Percentiles rank a stretch among this genome's conserved stretches.
phyloP scores from a whole-genome alignment of 2,329 filamentous ascomycete species.

The Ophiostoma novo-ulmi region DNA sequence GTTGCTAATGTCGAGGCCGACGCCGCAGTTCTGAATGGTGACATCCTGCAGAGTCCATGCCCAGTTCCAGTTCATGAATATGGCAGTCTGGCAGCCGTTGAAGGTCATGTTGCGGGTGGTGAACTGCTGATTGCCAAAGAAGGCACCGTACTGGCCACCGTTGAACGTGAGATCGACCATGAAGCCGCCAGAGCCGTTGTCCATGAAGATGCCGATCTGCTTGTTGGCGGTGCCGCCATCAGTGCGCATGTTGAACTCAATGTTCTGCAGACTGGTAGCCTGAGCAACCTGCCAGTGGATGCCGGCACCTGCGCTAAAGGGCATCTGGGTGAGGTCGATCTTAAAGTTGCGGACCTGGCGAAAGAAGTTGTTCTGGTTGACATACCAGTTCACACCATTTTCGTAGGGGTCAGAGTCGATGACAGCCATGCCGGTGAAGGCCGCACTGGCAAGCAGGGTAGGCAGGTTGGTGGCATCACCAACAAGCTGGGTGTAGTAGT shows the following conservation, averaged over 20 bases:
- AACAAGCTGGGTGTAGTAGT: conserved; percentile 91
- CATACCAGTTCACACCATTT: conserved; percentile 66
- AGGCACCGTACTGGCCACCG: conserved; percentile 71
- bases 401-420: conserved; percentile 84
- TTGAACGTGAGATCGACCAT: conserved; percentile 81
- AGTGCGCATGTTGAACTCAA: conserved; percentile 71
- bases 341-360: conserved; percentile 76
- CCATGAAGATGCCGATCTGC: conserved; percentile 77
- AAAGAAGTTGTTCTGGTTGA: conserved; percentile 81
- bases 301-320: conserved; percentile 56
- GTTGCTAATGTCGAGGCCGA: conserved; percentile 74
- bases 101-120: conserved; percentile 78
- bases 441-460: conserved; percentile 65
- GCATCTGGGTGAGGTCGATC: conserved; percentile 67
- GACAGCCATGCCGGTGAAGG: conserved; percentile 79
- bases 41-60: conserved; percentile 74
- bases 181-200: conserved; percentile 79
- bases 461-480: conserved; percentile 71
- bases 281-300: conserved; percentile 87
- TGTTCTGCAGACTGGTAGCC: conserved; percentile 74
- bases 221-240: conserved; percentile 59
- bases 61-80: conserved; percentile 93
- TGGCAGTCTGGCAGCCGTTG: conserved; percentile 73
- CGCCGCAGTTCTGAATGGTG: conserved; percentile 65
- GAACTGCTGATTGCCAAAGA: conserved; percentile 83